Evolutionary conservation across 768 basidiomycete species (phyloP).

Genomic region (Lentinula raphanica): DNA sequence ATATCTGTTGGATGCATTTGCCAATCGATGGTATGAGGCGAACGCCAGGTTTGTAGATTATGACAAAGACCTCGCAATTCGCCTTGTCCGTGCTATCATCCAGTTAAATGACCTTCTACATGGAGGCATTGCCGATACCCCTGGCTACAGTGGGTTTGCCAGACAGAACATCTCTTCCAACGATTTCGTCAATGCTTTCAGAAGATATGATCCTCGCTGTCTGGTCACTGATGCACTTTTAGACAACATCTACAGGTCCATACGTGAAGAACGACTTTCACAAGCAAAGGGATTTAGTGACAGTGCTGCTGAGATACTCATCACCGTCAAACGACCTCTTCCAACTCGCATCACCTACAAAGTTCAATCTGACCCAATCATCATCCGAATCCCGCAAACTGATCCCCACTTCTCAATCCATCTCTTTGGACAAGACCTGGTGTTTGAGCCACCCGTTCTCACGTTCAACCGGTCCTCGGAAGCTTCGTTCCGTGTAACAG

Average conservation of each 20-base stretch:
- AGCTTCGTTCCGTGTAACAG: slow-evolving; percentile 87
- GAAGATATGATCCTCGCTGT: slow-evolving; percentile 65
- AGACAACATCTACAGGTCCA: slow-evolving; percentile 72
- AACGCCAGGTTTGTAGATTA: slow-evolving; percentile 75
- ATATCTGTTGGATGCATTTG: slow-evolving; percentile 77
- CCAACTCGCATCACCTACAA: slow-evolving; percentile 83
- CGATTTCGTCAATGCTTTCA: slow-evolving; percentile 83
- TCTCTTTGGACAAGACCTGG: slow-evolving; percentile 80
- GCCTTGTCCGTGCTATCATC: slow-evolving; percentile 74
- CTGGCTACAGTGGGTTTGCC: slow-evolving; percentile 49
- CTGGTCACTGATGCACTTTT: slow-evolving; percentile 73
- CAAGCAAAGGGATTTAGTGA: slow-evolving; percentile 54
- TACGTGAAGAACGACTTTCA: slow-evolving; percentile 64
- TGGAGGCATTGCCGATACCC: slow-evolving; percentile 58
- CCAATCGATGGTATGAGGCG: slow-evolving; percentile 85
- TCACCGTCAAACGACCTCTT: slow-evolving; percentile 69
- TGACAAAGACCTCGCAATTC: slow-evolving; percentile 74
- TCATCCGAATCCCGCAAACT: slow-evolving; percentile 76
- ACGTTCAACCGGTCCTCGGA: slow-evolving; percentile 74
- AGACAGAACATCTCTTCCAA: slow-evolving; percentile 60
- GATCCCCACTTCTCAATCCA: slow-evolving; percentile 83
- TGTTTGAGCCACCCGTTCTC: slow-evolving; percentile 82
- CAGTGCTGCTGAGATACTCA: slow-evolving; percentile 44
- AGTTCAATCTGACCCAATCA: slow-evolving; percentile 81
- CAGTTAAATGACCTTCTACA: slow-evolving; percentile 89